phyloP scores from a whole-genome alignment of 1,284 basidiomycete species.

The Ceratobasidium sp. region DNA sequence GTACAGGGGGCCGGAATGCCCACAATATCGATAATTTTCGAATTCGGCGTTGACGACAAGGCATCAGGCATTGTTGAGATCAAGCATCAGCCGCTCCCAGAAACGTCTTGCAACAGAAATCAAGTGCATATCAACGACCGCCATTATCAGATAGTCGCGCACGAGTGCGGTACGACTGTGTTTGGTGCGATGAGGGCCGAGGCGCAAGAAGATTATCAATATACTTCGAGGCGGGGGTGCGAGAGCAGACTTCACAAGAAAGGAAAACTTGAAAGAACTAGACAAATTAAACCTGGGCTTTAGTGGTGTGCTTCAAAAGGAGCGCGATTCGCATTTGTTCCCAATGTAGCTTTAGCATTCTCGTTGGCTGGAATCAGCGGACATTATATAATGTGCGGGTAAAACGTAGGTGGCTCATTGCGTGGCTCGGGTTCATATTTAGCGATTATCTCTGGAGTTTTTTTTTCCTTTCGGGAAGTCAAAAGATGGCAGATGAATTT shows the following conservation, averaged over 20 bases:
- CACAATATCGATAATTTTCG: not conserved
- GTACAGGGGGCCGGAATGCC: not conserved
- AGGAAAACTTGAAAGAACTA: not conserved
- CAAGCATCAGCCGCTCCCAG: too few relatives aligned
- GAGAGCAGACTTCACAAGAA: not conserved
- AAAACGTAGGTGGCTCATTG: too few relatives aligned
- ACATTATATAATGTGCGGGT: too few relatives aligned
- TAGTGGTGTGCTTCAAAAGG: not conserved
- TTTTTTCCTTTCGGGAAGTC: too few relatives aligned
- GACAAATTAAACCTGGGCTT: not conserved
- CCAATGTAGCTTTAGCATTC: not conserved
- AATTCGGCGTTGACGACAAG: not conserved
- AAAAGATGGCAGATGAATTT: too few relatives aligned
- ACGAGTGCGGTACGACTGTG: not conserved
- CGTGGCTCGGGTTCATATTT: too few relatives aligned
- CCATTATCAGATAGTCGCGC: not conserved
- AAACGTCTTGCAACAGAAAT: not conserved
- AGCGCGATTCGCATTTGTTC: not conserved
- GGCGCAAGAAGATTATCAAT: not conserved
- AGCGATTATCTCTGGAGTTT: too few relatives aligned
- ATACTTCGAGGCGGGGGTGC: not conserved
- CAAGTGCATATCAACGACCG: not conserved
- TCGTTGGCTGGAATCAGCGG: too few relatives aligned
- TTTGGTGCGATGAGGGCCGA: not conserved
- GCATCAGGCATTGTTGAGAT: not conserved